Conservation (phyloP, 108 stramenopile genomes). For the Nannochloropsis granulata region DNA sequence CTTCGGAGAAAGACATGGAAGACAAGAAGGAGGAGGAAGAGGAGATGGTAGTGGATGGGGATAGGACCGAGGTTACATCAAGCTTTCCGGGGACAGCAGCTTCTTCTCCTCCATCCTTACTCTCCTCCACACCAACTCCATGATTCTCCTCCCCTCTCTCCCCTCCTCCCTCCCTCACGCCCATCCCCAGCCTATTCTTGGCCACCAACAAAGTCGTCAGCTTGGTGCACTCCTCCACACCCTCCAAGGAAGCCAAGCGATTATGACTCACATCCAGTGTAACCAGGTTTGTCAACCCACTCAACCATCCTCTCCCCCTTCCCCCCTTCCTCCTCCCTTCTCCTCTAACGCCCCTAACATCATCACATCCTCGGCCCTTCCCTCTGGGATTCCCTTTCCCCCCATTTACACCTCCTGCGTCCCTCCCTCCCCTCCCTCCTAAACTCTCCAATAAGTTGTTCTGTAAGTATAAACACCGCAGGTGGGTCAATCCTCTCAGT, state of each 20-base stretch:
- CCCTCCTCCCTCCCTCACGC: background rate
- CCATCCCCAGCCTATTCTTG: background rate
- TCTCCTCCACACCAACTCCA: background rate
- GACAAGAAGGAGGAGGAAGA: background rate
- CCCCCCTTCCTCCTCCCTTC: background rate
- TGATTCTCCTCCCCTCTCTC: background rate
- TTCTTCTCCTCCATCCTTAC: too few relatives aligned
- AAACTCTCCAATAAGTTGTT: constrained; percentile 40
- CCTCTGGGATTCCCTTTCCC: too few relatives aligned
- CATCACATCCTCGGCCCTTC: too few relatives aligned
- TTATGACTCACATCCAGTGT: constrained; percentile 50
- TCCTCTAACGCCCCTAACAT: too few relatives aligned
- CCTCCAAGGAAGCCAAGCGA: constrained; percentile 30
- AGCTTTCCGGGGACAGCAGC: too few relatives aligned
- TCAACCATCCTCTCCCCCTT: background rate
- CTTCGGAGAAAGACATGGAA: background rate
- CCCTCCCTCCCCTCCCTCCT: background rate
- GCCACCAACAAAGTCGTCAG: background rate
- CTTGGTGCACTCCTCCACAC: background rate
- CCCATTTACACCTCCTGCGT: too few relatives aligned
- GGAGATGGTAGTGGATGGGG: background rate
- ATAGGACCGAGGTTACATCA: background rate
- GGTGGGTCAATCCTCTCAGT: constrained; percentile 37
- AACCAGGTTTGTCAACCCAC: constrained; percentile 19
- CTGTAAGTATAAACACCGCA: constrained; percentile 53